These are phyloP conservation scores for Pythium angustatum DNA, from an alignment of 352 stramenopile species.

Conservation along the genomic window DNA sequence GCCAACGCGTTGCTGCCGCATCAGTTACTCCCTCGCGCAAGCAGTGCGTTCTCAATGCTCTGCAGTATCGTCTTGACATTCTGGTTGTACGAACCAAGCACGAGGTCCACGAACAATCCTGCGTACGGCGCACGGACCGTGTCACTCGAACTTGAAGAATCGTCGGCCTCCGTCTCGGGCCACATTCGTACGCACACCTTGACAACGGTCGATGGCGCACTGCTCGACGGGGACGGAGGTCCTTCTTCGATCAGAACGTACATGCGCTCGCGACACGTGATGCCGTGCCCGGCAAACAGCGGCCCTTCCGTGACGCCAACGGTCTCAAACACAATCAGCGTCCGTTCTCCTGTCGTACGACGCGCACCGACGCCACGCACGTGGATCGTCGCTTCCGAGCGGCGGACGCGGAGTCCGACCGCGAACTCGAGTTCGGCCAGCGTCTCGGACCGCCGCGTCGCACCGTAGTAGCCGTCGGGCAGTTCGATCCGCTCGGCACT, in stretches of 20 bases:
- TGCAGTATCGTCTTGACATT: slow-evolving; percentile 10
- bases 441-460: not conserved
- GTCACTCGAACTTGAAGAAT: no score
- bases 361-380: not conserved
- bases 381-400: not conserved
- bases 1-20: not conserved
- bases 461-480: not conserved
- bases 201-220: slow-evolving; percentile 7
- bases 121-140: not conserved
- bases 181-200: slow-evolving; percentile 8
- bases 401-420: not conserved
- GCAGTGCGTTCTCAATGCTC: slow-evolving; percentile 11
- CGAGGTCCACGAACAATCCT: slow-evolving; percentile 5
- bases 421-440: not conserved
- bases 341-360: not conserved
- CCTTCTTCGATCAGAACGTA: not conserved
- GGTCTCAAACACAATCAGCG: not conserved
- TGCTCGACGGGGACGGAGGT: not conserved
- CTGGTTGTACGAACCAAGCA: slow-evolving; percentile 17
- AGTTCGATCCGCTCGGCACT: not conserved
- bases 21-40: not conserved
- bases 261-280: not conserved
- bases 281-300: not conserved
- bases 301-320: not conserved
- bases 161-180: not conserved